phyloP scores from a whole-genome alignment of 208 protist genomes.

The Acanthamoeba castellanii region DNA sequence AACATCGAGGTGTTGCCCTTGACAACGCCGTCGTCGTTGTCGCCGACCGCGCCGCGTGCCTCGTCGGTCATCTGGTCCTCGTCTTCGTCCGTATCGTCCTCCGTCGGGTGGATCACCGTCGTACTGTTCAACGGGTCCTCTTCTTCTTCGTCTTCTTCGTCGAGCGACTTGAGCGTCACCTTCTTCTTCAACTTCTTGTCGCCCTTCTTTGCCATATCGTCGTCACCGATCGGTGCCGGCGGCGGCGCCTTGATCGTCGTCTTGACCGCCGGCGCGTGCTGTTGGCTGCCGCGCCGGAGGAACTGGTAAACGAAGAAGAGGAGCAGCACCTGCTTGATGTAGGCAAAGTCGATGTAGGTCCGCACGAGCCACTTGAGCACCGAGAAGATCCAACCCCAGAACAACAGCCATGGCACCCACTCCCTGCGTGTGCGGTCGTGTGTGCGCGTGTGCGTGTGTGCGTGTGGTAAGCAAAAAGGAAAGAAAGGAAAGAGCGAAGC shows the following conservation, averaged over 20 bases:
- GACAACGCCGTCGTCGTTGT: background rate
- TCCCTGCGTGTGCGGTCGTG: too few relatives aligned
- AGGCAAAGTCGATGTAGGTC: constrained; percentile 41
- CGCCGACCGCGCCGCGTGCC: too few relatives aligned
- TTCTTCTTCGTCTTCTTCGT: background rate
- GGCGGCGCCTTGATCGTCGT: background rate
- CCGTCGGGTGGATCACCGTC: background rate
- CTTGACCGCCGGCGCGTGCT: background rate
- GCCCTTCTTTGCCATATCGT: background rate
- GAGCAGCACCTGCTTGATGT: constrained; percentile 1
- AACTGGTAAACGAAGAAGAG: constrained; percentile 48
- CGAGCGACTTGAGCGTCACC: background rate
- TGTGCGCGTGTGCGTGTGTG: too few relatives aligned
- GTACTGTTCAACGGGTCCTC: background rate
- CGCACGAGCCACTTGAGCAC: constrained; percentile 48
- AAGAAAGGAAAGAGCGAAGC: background rate
- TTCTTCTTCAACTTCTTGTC: background rate
- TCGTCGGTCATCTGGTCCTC: background rate
- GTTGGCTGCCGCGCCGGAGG: background rate
- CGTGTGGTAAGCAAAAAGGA: background rate
- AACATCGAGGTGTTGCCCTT: background rate
- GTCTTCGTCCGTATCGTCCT: background rate
- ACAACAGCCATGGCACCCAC: constrained; percentile 60
- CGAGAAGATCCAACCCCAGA: constrained; percentile 65
- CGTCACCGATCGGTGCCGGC: too few relatives aligned